Percentiles rank a stretch among this genome's conserved stretches.
phyloP scores from a whole-genome alignment of 768 basidiomycete genomes.

The Macrolepiota dolichaula region DNA sequence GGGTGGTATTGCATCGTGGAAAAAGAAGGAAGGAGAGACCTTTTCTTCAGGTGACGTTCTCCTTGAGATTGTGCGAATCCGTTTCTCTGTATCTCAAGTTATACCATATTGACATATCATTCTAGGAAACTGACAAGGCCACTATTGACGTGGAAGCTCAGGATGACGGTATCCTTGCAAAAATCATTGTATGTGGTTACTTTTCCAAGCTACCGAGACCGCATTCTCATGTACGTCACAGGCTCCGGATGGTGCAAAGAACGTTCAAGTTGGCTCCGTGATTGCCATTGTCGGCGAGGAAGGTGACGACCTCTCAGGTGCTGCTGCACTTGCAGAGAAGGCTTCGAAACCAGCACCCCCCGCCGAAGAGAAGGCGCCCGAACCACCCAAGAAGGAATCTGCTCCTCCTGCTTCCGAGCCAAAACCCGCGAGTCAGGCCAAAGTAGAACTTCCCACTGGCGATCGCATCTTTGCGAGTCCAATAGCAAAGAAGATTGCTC shows the following conservation, averaged over 20 bases:
- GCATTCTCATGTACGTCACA: slow-evolving; percentile 26
- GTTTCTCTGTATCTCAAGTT: background rate
- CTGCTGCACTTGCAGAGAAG: slow-evolving; percentile 67
- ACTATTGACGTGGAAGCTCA: slow-evolving; percentile 99
- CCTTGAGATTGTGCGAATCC: slow-evolving; percentile 80
- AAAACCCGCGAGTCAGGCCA: slow-evolving; percentile 37
- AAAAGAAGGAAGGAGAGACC: slow-evolving; percentile 91
- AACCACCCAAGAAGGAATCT: slow-evolving; percentile 36
- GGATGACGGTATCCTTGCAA: slow-evolving; percentile 94
- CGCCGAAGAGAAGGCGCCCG: slow-evolving; percentile 30
- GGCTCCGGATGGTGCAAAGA: slow-evolving; percentile 84
- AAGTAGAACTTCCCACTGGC: slow-evolving; percentile 56
- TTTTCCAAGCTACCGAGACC: background rate
- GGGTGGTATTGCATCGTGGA: slow-evolving; percentile 97
- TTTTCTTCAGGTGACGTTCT: slow-evolving; percentile 91
- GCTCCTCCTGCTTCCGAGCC: slow-evolving; percentile 23
- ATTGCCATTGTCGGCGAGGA: slow-evolving; percentile 94
- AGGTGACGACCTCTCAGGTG: slow-evolving; percentile 90
- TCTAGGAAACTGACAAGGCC: slow-evolving; percentile 98
- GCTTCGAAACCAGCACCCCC: slow-evolving; percentile 43
- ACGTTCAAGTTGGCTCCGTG: slow-evolving; percentile 77
- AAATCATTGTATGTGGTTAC: slow-evolving; percentile 78
- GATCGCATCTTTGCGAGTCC: slow-evolving; percentile 94
- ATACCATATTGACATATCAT: slow-evolving; percentile 14
- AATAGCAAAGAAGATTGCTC: slow-evolving; percentile 94